Base-by-base conservation (phyloP, 768 basidiomycete genomes). In the Candolleomyces aberdarensis region DNA sequence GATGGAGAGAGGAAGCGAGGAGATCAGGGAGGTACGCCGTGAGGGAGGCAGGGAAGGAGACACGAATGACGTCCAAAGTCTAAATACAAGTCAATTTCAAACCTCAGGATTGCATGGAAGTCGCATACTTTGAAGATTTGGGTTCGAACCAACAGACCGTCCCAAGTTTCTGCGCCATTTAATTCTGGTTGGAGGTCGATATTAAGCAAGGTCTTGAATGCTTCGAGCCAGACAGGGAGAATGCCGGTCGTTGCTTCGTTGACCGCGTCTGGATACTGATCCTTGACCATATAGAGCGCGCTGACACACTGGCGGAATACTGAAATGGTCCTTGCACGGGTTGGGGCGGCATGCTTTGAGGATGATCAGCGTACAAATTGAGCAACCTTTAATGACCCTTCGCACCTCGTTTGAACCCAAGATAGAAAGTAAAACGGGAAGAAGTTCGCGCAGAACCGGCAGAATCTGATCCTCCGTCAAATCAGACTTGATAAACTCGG, bases 401-500 rank as follows among this genome's bases (percentile, higher is more conserved):
- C 76, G 56, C 69, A 92, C 92, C 75, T 93, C 83, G 7, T 82
- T 77, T 36, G 88, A 85, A 7, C 92, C 92, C 56, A 98, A 74
- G 57, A 98, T 92, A 9, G 76, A 71, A 17, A 97, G 80, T 19
- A 99, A 79, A 5, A 94, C 89, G 0, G 97, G 97, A 2, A 96
- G 78, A 41, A 98, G 81, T 69, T 94, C 85, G 47, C 89, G 86
- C n/a, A 97, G 83, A 19, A 98, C 87, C 11, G 94, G 95, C 1
- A 98, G 75, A 39, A 97, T 87, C 78, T 98, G 96, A 69, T 98
- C 96, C 70, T 98, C 97, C 9, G 91, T 91, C 63, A 98, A 76
- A 69, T 96, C 96, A 7, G 91, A 86, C 72, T 92, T 89, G 69
- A 96, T 91, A 72, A 98, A 96, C 68, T 99, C 97, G 9, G 89